phyloP scores from a whole-genome alignment of 1,139 yeast species.

The Blastobotrys raffinosifermentans region DNA sequence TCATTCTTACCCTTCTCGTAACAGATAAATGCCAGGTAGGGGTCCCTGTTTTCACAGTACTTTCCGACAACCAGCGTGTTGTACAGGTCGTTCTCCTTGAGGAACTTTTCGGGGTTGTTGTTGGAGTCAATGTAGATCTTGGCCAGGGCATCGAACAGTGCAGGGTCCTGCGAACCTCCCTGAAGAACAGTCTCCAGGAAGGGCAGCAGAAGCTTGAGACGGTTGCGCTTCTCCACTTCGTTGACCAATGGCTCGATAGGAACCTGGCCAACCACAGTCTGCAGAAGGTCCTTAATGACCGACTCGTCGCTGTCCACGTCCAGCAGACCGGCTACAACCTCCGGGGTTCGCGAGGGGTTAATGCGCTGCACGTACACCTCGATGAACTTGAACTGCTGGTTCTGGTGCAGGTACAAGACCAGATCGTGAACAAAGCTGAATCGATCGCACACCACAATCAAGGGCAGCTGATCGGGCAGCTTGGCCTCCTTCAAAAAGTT shows the following conservation, averaged over 20 bases:
- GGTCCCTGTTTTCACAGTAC: constrained; percentile 98
- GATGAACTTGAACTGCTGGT: constrained; percentile 90
- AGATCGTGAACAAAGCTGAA: constrained; percentile 88
- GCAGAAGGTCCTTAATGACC: constrained; percentile 73
- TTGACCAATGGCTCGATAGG: constrained; percentile 84
- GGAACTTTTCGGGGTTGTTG: constrained; percentile 94
- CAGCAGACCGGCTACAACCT: constrained; percentile 89
- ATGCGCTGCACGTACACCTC: constrained; percentile 98
- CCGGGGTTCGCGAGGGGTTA: constrained; percentile 91
- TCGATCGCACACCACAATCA: constrained; percentile 94
- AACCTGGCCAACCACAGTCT: constrained; percentile 89
- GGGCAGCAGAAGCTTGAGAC: constrained; percentile 85
- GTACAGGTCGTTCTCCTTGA: constrained; percentile 82
- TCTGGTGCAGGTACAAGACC: constrained; percentile 87
- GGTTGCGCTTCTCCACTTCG: constrained; percentile 95
- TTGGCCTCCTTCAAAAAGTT: constrained; percentile 92
- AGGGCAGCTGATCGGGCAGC: constrained; percentile 91
- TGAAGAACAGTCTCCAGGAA: constrained; percentile 85
- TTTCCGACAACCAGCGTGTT: constrained; percentile 93
- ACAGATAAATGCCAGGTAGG: constrained; percentile 94
- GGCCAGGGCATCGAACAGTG: constrained; percentile 90
- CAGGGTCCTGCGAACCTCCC: constrained; percentile 86
- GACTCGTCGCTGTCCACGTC: constrained; percentile 97
- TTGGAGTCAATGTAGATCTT: constrained; percentile 96
- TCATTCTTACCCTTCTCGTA: constrained; percentile 94